These are phyloP conservation scores for Fraxinus sp. DNA, from an alignment of 305 asterid genomes.

Conservation along the genomic window DNA sequence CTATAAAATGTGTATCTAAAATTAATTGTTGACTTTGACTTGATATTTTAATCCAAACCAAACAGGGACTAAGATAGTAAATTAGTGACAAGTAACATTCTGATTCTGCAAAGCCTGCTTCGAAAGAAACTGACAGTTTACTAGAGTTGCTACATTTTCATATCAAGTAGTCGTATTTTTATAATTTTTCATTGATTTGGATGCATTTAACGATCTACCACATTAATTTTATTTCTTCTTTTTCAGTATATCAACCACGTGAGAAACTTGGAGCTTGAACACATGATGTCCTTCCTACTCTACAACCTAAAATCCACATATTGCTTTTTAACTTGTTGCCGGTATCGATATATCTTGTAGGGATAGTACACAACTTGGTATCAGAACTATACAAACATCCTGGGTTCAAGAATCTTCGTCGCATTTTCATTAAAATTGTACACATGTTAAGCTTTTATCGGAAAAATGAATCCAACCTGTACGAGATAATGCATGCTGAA, in stretches of 20 bases:
- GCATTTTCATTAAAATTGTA: background rate
- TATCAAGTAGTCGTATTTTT: background rate
- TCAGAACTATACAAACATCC: background rate
- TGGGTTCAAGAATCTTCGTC: background rate
- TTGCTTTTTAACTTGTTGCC: no score
- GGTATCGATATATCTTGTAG: background rate
- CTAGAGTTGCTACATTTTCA: background rate
- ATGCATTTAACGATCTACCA: background rate
- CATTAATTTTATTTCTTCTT: background rate
- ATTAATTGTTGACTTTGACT: no score
- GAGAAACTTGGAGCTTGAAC: background rate
- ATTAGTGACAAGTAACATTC: background rate
- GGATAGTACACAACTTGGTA: background rate
- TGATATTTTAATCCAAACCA: no score
- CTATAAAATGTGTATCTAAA: no score
- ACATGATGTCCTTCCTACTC: background rate
- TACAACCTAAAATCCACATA: background rate
- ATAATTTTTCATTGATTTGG: background rate
- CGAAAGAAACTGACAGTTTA: background rate
- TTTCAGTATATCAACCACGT: background rate
- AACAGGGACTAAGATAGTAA: background rate
- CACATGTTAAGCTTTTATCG: background rate
- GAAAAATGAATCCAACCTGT: background rate
- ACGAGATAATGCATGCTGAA: background rate
- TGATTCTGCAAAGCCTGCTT: background rate